Percentiles rank a stretch among this genome's conserved stretches.
These are phyloP conservation scores for Botrytis galanthina DNA, from an alignment of 2,329 filamentous ascomycete genomes.

Conservation along the genomic window DNA sequence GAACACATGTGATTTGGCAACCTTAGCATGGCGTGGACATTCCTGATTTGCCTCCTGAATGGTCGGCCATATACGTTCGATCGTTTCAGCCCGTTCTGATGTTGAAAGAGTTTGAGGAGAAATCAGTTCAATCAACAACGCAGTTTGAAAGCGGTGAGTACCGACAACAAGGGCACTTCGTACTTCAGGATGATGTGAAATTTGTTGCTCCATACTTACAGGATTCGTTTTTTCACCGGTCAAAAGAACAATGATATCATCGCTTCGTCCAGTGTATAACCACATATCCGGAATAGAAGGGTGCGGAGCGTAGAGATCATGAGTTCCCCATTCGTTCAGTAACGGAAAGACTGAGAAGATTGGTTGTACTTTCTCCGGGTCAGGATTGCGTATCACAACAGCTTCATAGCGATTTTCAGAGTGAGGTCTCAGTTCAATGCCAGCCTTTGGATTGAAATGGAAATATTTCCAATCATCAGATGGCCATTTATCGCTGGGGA, in stretches of 20 bases:
- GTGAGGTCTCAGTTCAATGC: neutral
- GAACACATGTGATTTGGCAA: constrained; percentile 34
- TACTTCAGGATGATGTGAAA: constrained; percentile 39
- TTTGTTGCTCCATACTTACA: constrained; percentile 38
- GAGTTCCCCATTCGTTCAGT: constrained; percentile 38
- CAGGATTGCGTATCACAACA: constrained; percentile 22
- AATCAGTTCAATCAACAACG: constrained; percentile 39
- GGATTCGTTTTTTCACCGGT: constrained; percentile 47
- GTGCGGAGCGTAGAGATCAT: constrained; percentile 42
- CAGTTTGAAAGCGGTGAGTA: constrained; percentile 38
- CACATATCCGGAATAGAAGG: constrained; percentile 39
- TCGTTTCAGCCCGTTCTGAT: neutral
- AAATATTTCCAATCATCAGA: constrained; percentile 5
- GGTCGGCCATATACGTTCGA: constrained; percentile 33
- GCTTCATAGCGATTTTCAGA: constrained; percentile 29
- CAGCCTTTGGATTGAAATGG: neutral
- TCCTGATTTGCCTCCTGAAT: constrained; percentile 36
- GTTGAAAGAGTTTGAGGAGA: neutral
- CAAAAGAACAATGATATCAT: constrained; percentile 44
- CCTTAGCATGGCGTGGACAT: constrained; percentile 34
- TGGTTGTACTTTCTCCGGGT: constrained; percentile 24
- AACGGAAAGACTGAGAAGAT: constrained; percentile 41
- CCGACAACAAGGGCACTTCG: constrained; percentile 39
- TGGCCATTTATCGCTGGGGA: neutral
- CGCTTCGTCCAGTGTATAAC: constrained; percentile 40